These are phyloP conservation scores for Ceratocystis ficicola DNA, from an alignment of 2,329 filamentous ascomycete species.

Conservation along the genomic window DNA sequence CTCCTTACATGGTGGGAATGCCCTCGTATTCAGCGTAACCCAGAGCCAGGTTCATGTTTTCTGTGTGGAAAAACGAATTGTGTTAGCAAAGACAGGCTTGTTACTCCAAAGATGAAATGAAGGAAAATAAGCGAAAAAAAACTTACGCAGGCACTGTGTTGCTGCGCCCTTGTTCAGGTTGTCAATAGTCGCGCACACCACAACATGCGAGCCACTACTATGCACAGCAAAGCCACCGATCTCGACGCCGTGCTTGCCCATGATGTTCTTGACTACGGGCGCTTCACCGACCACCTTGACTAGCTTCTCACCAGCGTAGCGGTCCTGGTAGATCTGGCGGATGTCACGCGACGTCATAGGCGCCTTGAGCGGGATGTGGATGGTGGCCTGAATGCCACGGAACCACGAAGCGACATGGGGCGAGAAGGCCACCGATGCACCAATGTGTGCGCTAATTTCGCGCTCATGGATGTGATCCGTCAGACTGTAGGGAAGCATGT, in stretches of 20 bases:
- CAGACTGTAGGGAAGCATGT: constrained; percentile 80
- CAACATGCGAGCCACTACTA: constrained; percentile 75
- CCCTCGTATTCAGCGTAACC: constrained; percentile 83
- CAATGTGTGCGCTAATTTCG: constrained; percentile 73
- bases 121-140: constrained; percentile 1
- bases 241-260: constrained; percentile 76
- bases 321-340: constrained; percentile 86
- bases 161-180: constrained; percentile 88
- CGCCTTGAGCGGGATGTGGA: constrained; percentile 76
- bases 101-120: constrained; percentile 16
- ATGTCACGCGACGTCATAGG: constrained; percentile 85
- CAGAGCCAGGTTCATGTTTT: constrained; percentile 90
- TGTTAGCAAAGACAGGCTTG: constrained; percentile 5
- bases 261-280: constrained; percentile 73
- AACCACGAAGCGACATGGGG: constrained; percentile 97
- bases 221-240: constrained; percentile 95
- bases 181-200: constrained; percentile 89
- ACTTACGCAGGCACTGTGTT: constrained; percentile 82
- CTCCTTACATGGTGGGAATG: constrained; percentile 47
- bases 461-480: constrained; percentile 92
- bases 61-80: constrained; percentile 30
- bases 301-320: constrained; percentile 89
- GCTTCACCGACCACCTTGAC: constrained; percentile 85
- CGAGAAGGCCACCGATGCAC: constrained; percentile 65
- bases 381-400: constrained; percentile 84